Evolutionary conservation across 352 stramenopile species (phyloP).

Genomic region (Pythium diclinum): DNA sequence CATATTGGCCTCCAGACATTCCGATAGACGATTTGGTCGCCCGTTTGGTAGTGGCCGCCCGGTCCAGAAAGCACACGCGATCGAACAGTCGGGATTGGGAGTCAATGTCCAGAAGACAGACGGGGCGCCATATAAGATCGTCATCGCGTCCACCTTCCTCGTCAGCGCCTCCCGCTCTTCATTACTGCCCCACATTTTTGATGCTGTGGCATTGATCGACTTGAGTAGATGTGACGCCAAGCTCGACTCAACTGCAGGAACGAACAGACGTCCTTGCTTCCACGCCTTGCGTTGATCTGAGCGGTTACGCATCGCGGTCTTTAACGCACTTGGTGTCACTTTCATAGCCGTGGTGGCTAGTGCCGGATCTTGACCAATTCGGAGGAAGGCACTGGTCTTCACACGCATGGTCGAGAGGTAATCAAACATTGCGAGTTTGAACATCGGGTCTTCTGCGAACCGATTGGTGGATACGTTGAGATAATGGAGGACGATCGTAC

Average conservation of each 20-base stretch:
- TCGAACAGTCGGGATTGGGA: constrained; percentile 22
- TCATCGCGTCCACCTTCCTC: constrained; percentile 21
- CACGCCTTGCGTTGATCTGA: background rate
- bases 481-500: constrained; percentile 21
- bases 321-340: constrained; percentile 14
- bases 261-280: background rate
- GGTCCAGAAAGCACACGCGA: constrained; percentile 21
- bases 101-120: constrained; percentile 31
- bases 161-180: constrained; percentile 12
- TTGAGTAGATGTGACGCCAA: background rate
- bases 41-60: constrained; percentile 4
- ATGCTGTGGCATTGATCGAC: constrained; percentile 9
- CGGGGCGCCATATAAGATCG: constrained; percentile 8
- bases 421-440: constrained; percentile 25
- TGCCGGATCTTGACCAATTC: constrained; percentile 11
- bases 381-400: constrained; percentile 19
- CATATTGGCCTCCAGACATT: background rate
- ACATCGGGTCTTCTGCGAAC: constrained; percentile 18
- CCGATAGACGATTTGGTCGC: background rate
- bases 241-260: background rate
- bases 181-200: constrained; percentile 29
- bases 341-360: background rate
- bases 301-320: background rate
- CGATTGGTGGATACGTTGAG: constrained; percentile 20
- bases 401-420: constrained; percentile 15